Evolutionary conservation across 352 stramenopile species (phyloP).

Genomic region (Saprolegnia parasitica): DNA sequence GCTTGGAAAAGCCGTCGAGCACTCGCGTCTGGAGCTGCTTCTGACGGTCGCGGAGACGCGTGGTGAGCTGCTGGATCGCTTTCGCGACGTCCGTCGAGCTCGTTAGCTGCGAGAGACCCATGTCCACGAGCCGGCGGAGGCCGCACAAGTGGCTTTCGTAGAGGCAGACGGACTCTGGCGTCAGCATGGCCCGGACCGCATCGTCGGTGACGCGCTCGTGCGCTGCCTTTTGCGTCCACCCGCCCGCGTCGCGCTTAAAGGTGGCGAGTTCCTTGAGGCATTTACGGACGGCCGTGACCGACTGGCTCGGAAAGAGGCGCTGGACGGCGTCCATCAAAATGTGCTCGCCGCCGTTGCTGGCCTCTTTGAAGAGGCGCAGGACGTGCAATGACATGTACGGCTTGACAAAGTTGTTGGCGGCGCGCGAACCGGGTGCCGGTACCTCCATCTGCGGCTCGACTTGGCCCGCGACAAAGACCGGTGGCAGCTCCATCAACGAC

Average conservation of each 20-base stretch:
- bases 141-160: constrained; percentile 86
- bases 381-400: constrained; percentile 86
- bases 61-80: constrained; percentile 65
- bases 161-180: constrained; percentile 72
- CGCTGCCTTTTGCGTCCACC: constrained; percentile 73
- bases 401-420: constrained; percentile 77
- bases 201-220: constrained; percentile 63
- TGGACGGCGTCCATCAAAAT: constrained; percentile 80
- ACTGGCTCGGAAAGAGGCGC: constrained; percentile 75
- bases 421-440: constrained; percentile 65
- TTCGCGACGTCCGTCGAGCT: constrained; percentile 60
- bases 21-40: constrained; percentile 44
- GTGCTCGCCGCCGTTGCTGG: constrained; percentile 58
- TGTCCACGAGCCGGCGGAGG: constrained; percentile 66
- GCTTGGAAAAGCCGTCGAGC: constrained; percentile 45
- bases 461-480: constrained; percentile 69
- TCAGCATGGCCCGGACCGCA: constrained; percentile 62
- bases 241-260: constrained; percentile 71
- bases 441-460: constrained; percentile 81
- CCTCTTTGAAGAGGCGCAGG: constrained; percentile 74
- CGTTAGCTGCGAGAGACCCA: constrained; percentile 71
- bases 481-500: constrained; percentile 62
- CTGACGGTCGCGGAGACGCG: constrained; percentile 57
- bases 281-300: constrained; percentile 72
- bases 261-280: constrained; percentile 80